Evolutionary conservation across 306 rosid species (phyloP).

Genomic region (Pyrus betulifolia): DNA sequence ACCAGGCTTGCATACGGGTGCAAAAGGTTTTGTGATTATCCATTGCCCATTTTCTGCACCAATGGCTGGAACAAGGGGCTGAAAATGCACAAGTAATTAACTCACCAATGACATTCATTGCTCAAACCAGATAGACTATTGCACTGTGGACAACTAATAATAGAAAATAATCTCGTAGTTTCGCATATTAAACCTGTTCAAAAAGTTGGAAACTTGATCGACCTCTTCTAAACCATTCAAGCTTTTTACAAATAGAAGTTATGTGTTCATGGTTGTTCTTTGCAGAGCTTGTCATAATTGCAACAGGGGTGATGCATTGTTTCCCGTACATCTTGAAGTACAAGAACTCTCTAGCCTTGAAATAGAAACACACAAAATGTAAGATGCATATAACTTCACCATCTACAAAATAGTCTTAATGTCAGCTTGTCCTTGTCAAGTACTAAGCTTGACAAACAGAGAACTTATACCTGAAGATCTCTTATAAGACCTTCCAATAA

Average conservation of each 20-base stretch:
- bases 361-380: slow-evolving; percentile 20
- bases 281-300: slow-evolving; percentile 95
- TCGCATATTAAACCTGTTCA: slow-evolving; percentile 74
- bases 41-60: slow-evolving; percentile 85
- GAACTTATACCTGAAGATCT: slow-evolving; percentile 89
- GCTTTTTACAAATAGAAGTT: slow-evolving; percentile 67
- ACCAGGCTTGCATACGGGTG: slow-evolving; percentile 85
- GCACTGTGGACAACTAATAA: slow-evolving; percentile 1
- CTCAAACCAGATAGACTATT: slow-evolving; percentile 12
- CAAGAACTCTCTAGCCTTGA: slow-evolving; percentile 93
- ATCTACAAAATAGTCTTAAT: slow-evolving; percentile 1
- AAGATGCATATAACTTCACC: background rate
- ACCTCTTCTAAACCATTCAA: slow-evolving; percentile 95
- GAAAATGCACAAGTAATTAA: slow-evolving; percentile 33
- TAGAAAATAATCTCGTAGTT: slow-evolving; percentile 10
- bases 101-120: slow-evolving; percentile 16
- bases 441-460: slow-evolving; percentile 16
- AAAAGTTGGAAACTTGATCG: slow-evolving; percentile 89
- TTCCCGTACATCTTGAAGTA: slow-evolving; percentile 81
- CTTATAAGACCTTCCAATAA: slow-evolving; percentile 93
- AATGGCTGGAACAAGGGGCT: slow-evolving; percentile 96
- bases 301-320: slow-evolving; percentile 89
- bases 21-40: slow-evolving; percentile 67
- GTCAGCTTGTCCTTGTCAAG: slow-evolving; percentile 17
- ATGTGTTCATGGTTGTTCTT: slow-evolving; percentile 79